Evolutionary conservation across 176 grass and related monocot species (phyloP).

Genomic region (Oryza nivara): DNA sequence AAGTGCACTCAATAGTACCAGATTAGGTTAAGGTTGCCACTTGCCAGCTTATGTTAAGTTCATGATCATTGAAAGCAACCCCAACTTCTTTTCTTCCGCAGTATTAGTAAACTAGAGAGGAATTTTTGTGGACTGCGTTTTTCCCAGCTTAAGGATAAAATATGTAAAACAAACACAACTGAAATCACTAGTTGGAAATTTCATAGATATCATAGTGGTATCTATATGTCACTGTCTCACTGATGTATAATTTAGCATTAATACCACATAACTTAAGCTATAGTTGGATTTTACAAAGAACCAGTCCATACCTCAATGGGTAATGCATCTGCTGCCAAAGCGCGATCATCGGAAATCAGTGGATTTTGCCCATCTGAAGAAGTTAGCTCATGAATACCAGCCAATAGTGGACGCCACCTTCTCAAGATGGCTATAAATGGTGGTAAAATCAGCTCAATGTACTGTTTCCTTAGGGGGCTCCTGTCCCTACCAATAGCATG

Average conservation of each 20-base stretch:
- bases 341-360: conserved; percentile 84
- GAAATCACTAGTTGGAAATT: conserved; percentile 18
- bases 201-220: background rate
- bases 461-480: conserved; percentile 84
- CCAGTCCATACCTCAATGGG: conserved; percentile 66
- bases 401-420: conserved; percentile 90
- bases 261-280: conserved; percentile 21
- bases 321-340: conserved; percentile 85
- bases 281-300: conserved; percentile 33
- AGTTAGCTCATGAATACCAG: conserved; percentile 96
- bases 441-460: conserved; percentile 84
- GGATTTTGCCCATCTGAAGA: conserved; percentile 97
- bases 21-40: conserved; percentile 16
- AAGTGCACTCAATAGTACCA: background rate
- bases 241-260: conserved; percentile 14
- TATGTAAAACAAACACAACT: conserved; percentile 23
- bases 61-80: background rate
- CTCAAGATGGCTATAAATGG: conserved; percentile 93
- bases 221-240: conserved; percentile 1
- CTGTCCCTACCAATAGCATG: conserved; percentile 86
- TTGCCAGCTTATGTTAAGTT: conserved; percentile 22
- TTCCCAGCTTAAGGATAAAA: conserved; percentile 8
- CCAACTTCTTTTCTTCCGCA: background rate
- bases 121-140: background rate
- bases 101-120: background rate